These are phyloP conservation scores for Chrysoporthe austroafricana DNA, from an alignment of 2,329 filamentous ascomycete species.

Conservation along the genomic window DNA sequence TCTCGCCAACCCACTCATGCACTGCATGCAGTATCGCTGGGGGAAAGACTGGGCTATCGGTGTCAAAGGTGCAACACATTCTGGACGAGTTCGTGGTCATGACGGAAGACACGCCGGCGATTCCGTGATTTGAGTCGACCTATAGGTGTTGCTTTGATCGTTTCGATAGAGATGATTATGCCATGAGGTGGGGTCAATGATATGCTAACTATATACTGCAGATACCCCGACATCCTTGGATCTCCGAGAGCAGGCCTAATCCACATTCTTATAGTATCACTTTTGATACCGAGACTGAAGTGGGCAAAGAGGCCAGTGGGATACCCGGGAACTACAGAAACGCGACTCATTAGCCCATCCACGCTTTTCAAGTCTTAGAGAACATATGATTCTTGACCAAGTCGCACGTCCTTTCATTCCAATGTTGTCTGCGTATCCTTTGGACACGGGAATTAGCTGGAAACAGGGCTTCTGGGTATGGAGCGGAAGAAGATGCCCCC, in stretches of 20 bases:
- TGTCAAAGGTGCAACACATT: not conserved
- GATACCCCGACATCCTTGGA: not conserved
- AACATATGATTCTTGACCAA: no score
- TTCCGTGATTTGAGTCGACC: constrained; percentile 7
- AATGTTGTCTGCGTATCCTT: not conserved
- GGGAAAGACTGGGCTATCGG: not conserved
- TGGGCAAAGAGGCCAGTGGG: not conserved
- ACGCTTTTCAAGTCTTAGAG: not conserved
- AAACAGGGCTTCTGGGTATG: not conserved
- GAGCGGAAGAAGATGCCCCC: not conserved
- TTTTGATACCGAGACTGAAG: not conserved
- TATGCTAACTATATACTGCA: not conserved
- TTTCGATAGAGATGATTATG: not conserved
- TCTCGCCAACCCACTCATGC: not conserved
- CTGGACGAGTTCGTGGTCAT: not conserved
- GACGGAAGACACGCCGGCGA: not conserved
- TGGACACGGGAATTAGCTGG: not conserved
- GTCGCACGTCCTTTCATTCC: no score
- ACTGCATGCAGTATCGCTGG: not conserved
- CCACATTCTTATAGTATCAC: not conserved
- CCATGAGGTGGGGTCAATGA: not conserved
- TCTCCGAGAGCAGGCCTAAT: not conserved
- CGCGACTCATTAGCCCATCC: not conserved
- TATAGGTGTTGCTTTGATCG: not conserved
- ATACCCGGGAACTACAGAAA: not conserved